Evolutionary conservation across 148 eudicot species (phyloP), one percentile per base, ranked within the genome.

Genomic region (Linanthus parryae): DNA sequence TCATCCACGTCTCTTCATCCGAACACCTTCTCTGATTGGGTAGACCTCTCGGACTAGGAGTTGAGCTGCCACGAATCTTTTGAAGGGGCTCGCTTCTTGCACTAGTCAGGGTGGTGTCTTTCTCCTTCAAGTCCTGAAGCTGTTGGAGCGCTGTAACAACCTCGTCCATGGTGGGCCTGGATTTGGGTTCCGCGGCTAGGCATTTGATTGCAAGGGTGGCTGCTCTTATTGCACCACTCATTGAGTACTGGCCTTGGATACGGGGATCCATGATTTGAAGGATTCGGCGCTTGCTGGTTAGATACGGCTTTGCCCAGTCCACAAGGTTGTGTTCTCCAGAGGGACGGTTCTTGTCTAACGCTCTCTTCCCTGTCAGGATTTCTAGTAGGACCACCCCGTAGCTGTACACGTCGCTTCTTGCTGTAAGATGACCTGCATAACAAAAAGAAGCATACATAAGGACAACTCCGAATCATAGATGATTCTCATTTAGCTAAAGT

Each of bases 351-450:
- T 62, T 74, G 77, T 92, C 98, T n/a, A 87, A 21, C 1, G 70
- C 89, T 20, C 96, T 76, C 20, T 69, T 72, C 33, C 98, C 98
- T 0, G 96, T 72, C 59, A 92, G 30, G 48, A 92, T 68, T 60
- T 92, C 98, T 0, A 92, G 86, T 19, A 92, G 85, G 57, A 92
- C 94, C 2, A 92, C 88, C 16, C 98, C 98, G 3, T 83, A 92
- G 50, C 98, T 88, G 52, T 81, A 92, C 15, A 92, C 73, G 54
- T 92, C 96, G 35, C 95, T 92, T 65, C 61, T 84, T 1, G 82
- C 38, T 7, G 98, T 84, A 31, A 92, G 65, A 56, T 71, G 98
- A 30, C 98, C 98, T 91, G 41, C 65, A 68, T 25, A 47, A 51
- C 38, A 20, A 40, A 44, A 42, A 18, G 39, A 43, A 3, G 27